Evolutionary conservation across 1,284 basidiomycete species (phyloP), one percentile per base, ranked within the genome.

Genomic region (Ustilago loliicola): DNA sequence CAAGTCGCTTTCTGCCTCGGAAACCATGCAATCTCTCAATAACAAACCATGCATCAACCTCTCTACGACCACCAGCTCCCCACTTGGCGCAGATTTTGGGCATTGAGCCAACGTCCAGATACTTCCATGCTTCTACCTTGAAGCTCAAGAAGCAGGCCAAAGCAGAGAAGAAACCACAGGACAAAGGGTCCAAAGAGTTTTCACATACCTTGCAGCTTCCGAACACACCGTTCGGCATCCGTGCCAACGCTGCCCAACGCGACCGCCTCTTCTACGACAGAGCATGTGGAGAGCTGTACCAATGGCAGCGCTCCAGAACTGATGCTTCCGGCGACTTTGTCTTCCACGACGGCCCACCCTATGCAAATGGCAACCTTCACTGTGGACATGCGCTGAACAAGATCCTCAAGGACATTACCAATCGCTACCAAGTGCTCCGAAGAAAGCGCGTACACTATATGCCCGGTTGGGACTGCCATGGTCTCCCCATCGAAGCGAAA

Each of bases 401-500:
- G 87, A 94, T 98, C 51, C 86, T 98, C 57, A 99, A 99, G 88
- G 97, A 99, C 86, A 93, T 98, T 77, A 94, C 97, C 72, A 95
- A 94, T 80, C 92, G 96, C 4, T 98, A 92, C 85, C 92, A 96
- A 74, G 89, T 98, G 11, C 90, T 92, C 10, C 88, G 90, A 38
- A 95, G 96, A 3, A 88, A 90, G 72, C 90, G 91, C 72, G 92
- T 99, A 30, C 92, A 96, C 94, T 98, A 95, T 87, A 87, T 93
- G 42, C 96, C 97, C 30, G 97, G 97, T 5, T 99, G 95, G 95
- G 97, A 99, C 85, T 99, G 96, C 83, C 97, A 99, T 83, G 97
- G 97, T 2, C 90, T 99, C 19, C 97, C 97, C 0, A 98, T 99
- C 75, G 85, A 86, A 50, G 55, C 79, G 7, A 85, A 85, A 69